These are phyloP conservation scores for Parathielavia appendiculata DNA, from an alignment of 495 filamentous ascomycete genomes.

Conservation along the genomic window DNA sequence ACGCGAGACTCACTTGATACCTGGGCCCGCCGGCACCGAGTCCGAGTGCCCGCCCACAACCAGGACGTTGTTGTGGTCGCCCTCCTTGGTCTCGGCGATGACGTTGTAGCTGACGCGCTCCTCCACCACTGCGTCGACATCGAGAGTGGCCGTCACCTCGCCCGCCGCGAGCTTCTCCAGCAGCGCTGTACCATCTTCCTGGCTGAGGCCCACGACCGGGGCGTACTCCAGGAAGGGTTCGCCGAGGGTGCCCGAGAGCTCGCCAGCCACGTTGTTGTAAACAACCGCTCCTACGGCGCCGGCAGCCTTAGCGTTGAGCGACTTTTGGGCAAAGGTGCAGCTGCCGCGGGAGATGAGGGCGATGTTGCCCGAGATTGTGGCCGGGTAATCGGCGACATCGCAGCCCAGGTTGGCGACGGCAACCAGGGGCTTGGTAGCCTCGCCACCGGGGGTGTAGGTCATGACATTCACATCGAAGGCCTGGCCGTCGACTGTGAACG, in stretches of 20 bases:
- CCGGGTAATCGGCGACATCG: conserved; percentile 50
- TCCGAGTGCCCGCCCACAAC: conserved; percentile 63
- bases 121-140: conserved; percentile 39
- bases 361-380: conserved; percentile 49
- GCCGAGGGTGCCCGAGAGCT: conserved; percentile 52
- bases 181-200: conserved; percentile 48
- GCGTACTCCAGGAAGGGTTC: conserved; percentile 43
- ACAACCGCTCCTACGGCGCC: conserved; percentile 56
- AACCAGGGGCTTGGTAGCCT: conserved; percentile 41
- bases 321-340: conserved; percentile 59
- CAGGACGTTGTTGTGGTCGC: conserved; percentile 60
- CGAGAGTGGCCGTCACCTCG: conserved; percentile 18
- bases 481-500: conserved; percentile 33
- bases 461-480: conserved; percentile 27
- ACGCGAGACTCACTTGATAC: conserved; percentile 31
- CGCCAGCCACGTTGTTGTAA: conserved; percentile 60
- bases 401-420: conserved; percentile 55
- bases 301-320: conserved; percentile 52
- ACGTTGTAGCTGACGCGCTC: conserved; percentile 57
- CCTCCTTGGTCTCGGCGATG: conserved; percentile 60
- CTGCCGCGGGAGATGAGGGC: conserved; percentile 59
- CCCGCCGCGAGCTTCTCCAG: conserved; percentile 38
- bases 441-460: conserved; percentile 43
- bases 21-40: conserved; percentile 58
- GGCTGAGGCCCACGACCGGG: conserved; percentile 51